These are phyloP conservation scores for Ceratocystis harringtonii DNA, from an alignment of 2,329 filamentous ascomycete species.

Conservation along the genomic window DNA sequence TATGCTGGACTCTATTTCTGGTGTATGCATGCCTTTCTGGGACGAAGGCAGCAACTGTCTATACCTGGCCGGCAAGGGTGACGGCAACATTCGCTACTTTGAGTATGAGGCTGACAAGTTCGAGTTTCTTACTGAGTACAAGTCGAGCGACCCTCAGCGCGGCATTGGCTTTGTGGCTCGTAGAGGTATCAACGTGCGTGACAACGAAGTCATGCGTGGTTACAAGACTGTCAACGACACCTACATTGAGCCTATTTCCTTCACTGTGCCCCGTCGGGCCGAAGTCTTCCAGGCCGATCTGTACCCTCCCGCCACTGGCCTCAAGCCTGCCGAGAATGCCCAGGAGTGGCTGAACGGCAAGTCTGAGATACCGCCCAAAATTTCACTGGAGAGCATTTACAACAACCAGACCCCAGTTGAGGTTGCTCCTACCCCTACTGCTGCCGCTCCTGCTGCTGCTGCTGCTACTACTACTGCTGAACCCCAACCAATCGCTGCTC, in stretches of 20 bases:
- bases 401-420: conserved; percentile 70
- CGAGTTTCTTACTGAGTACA: conserved; percentile 92
- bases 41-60: conserved; percentile 91
- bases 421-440: conserved; percentile 34
- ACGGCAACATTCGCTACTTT: conserved; percentile 98
- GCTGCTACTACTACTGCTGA: conserved; percentile 24
- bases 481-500: conserved; percentile 23
- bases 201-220: conserved; percentile 88
- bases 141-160: conserved; percentile 87
- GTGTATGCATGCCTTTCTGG: conserved; percentile 99
- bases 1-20: conserved; percentile 86
- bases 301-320: conserved; percentile 70
- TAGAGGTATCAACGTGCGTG: conserved; percentile 86
- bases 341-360: conserved; percentile 80
- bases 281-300: conserved; percentile 97
- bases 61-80: conserved; percentile 93
- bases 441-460: conserved; percentile 27
- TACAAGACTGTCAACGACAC: conserved; percentile 94
- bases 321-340: conserved; percentile 65
- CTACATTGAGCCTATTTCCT: conserved; percentile 93
- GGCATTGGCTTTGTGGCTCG: conserved; percentile 90
- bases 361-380: conserved; percentile 71
- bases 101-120: conserved; percentile 99
- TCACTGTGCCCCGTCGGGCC: conserved; percentile 85
- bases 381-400: conserved; percentile 84